phyloP scores from a whole-genome alignment of 129 eudicot genomes.

The Escallonia rubra region DNA sequence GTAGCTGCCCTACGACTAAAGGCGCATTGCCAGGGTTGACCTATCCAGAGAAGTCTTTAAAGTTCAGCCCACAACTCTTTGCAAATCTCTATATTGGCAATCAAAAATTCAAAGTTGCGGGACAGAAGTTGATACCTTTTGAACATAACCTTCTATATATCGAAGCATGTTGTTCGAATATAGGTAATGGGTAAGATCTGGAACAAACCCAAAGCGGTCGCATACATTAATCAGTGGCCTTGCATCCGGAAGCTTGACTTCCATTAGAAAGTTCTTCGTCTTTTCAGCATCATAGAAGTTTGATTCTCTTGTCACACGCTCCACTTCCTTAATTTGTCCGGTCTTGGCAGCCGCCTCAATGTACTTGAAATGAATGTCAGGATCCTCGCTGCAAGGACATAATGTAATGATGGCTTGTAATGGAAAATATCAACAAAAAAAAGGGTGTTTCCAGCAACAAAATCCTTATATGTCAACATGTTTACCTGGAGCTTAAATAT shows the following conservation, averaged over 20 bases:
- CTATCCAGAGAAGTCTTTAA: conserved; percentile 26
- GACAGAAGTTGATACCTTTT: conserved; percentile 53
- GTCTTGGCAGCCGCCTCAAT: conserved; percentile 98
- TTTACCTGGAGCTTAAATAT: conserved; percentile 93
- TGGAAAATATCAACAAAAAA: neutral
- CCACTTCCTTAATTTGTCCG: conserved; percentile 96
- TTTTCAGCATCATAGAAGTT: conserved; percentile 93
- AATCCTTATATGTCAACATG: neutral
- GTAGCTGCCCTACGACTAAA: conserved; percentile 93
- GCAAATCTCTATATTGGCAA: neutral
- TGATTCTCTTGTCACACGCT: conserved; percentile 95
- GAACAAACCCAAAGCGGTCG: conserved; percentile 93
- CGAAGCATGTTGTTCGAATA: conserved; percentile 96
- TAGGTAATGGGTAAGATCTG: conserved; percentile 92
- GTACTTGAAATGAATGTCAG: conserved; percentile 93
- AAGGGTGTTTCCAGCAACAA: too few relatives aligned
- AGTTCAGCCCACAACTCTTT: conserved; percentile 3
- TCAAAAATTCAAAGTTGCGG: neutral
- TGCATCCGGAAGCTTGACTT: conserved; percentile 99
- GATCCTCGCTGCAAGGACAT: conserved; percentile 69
- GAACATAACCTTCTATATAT: conserved; percentile 98
- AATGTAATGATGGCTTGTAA: neutral
- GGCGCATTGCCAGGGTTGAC: conserved; percentile 99
- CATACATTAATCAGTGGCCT: conserved; percentile 94
- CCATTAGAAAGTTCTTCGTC: conserved; percentile 93